These are phyloP conservation scores for Apophysomyces trapeziformis DNA, from an alignment of 371 early-diverging fungal genomes.

Conservation along the genomic window DNA sequence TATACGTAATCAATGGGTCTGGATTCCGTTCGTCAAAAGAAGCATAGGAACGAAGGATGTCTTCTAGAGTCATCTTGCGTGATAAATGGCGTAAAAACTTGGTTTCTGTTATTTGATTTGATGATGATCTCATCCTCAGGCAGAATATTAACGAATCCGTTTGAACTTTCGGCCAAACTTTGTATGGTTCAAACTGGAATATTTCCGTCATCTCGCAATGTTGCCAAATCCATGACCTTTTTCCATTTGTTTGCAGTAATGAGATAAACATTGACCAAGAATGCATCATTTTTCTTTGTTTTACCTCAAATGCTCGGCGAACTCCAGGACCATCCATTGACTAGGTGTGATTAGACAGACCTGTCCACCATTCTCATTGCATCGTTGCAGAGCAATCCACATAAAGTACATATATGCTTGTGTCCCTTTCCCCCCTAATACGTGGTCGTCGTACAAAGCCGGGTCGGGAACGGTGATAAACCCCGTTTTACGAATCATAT, in stretches of 20 bases:
- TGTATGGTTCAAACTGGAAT: constrained; percentile 69
- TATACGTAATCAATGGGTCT: constrained; percentile 22
- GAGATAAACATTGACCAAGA: constrained; percentile 2
- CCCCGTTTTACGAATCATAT: constrained; percentile 69
- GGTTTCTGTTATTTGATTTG: constrained; percentile 95
- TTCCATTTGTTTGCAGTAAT: background rate
- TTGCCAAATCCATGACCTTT: constrained; percentile 62
- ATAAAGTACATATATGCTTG: constrained; percentile 54
- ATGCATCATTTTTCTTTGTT: constrained; percentile 11
- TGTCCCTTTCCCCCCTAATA: constrained; percentile 50
- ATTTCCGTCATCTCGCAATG: constrained; percentile 59
- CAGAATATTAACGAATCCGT: constrained; percentile 70
- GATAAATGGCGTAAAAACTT: constrained; percentile 57
- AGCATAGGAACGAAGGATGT: constrained; percentile 29
- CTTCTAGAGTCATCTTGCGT: constrained; percentile 24
- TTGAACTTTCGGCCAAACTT: constrained; percentile 69
- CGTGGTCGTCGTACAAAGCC: constrained; percentile 53
- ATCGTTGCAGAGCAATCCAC: constrained; percentile 49
- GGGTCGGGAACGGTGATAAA: constrained; percentile 62
- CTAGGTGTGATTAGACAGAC: constrained; percentile 59
- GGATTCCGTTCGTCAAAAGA: constrained; percentile 14
- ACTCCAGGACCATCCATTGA: constrained; percentile 69
- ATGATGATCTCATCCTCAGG: constrained; percentile 49
- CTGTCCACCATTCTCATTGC: constrained; percentile 43
- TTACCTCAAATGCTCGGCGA: constrained; percentile 60